Evolutionary conservation across 177 flowering plant genomes (phyloP), one percentile per base, ranked within the genome.

Genomic region (Vitis hybrid): DNA sequence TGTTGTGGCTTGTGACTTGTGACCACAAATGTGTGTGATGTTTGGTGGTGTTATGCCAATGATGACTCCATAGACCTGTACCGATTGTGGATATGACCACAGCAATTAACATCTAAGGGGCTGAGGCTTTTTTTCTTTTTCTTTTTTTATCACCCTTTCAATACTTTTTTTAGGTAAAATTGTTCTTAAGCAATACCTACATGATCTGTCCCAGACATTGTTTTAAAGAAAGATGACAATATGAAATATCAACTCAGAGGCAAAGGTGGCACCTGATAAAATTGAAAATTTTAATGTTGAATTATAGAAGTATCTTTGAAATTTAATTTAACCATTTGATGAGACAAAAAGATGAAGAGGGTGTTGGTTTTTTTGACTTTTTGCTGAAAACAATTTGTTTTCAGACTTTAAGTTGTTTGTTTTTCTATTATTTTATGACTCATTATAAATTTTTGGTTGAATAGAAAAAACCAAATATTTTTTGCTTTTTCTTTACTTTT

Each of bases 1-100:
- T 54, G n/a, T 13, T 54, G 49, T 18, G 3, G 27, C 27, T 24
- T 24, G 27, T 24, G 27, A 24, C 0, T 24, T 24, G 27, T 24
- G 27, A 24, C 27, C 27, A 24, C 27, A 24, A 24, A 24, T 24
- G 27, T 24, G 27, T 24, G 27, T 0, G 0, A 24, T 24, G 27
- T 24, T 24, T 2, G 2, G 4, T 21, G 8, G 11, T 64, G 24
- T 10, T 8, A 12, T 4, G 62, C 65, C 50, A 52, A 64, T 51
- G 65, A 71, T 66, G 71, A 66, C 78, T 70, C 72, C 30, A 69
- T 70, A 66, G 71, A 66, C 73, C 66, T 72, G 67, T 72, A 65
- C 32, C 13, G 73, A 73, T 69, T 63, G 71, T 4, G 60, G 64
- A 73, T 60, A 73, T 69, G 68, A 69, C 21, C 14, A 63, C 60